A percentile compares a stretch with the other conserved stretches of the same genome.
phyloP scores from a whole-genome alignment of 2,329 filamentous ascomycete genomes.

The Gaeumannomyces tritici region DNA sequence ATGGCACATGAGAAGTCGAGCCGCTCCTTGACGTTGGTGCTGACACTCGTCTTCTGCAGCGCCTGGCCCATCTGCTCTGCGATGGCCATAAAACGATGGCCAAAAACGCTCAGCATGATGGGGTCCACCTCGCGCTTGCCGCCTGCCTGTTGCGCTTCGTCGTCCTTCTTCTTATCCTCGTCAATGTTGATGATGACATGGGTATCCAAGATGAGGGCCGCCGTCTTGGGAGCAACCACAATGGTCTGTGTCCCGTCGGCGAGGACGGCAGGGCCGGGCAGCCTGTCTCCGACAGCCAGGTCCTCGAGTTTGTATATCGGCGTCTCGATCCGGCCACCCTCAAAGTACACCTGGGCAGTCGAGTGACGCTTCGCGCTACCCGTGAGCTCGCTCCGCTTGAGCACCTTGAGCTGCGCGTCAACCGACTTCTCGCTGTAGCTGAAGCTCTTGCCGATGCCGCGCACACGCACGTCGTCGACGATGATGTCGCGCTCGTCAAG shows the following conservation, averaged over 20 bases:
- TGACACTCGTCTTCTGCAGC: slow-evolving; percentile 61
- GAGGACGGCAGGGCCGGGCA: slow-evolving; percentile 57
- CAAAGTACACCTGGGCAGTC: slow-evolving; percentile 46
- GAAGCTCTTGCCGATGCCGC: slow-evolving; percentile 52
- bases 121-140: slow-evolving; percentile 44
- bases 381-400: slow-evolving; percentile 49
- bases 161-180: slow-evolving; percentile 18
- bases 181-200: slow-evolving; percentile 65
- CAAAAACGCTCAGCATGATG: slow-evolving; percentile 60
- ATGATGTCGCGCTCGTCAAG: slow-evolving; percentile 58
- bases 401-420: slow-evolving; percentile 68
- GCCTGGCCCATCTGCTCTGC: slow-evolving; percentile 63
- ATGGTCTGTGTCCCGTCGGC: slow-evolving; percentile 62
- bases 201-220: slow-evolving; percentile 54
- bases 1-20: slow-evolving; percentile 65
- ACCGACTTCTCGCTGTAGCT: slow-evolving; percentile 71
- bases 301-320: slow-evolving; percentile 59
- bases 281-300: slow-evolving; percentile 46
- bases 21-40: slow-evolving; percentile 62
- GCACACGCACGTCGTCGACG: slow-evolving; percentile 60
- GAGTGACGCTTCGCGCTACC: slow-evolving; percentile 42
- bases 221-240: slow-evolving; percentile 54
- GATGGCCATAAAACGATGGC: slow-evolving; percentile 65
- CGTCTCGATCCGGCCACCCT: slow-evolving; percentile 37
- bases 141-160: not conserved